These are phyloP conservation scores for Penicillium verrucosum DNA, from an alignment of 2,329 filamentous ascomycete genomes.

Conservation along the genomic window DNA sequence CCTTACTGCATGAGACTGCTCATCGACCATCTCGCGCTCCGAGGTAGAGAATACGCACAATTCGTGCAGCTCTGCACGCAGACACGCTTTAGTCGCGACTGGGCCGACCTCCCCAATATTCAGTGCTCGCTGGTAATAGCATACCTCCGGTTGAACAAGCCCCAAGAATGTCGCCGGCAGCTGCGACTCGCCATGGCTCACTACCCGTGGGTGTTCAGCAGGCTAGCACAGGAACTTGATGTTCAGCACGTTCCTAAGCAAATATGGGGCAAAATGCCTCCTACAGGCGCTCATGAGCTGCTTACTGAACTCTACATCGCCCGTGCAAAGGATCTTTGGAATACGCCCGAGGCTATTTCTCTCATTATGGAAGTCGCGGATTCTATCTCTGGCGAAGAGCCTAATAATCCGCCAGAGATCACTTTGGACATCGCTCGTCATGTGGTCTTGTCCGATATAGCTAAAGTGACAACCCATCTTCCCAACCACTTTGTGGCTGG, in stretches of 20 bases:
- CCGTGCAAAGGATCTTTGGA: conserved; percentile 80
- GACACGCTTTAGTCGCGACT: conserved; percentile 49
- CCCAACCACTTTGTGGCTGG: conserved; percentile 63
- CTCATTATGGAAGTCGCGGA: conserved; percentile 69
- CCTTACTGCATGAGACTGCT: conserved; percentile 79
- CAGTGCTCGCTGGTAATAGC: conserved; percentile 75
- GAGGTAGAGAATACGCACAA: conserved; percentile 71
- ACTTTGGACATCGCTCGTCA: conserved; percentile 65
- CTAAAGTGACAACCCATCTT: conserved; percentile 65
- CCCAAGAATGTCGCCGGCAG: conserved; percentile 60
- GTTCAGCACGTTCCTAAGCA: conserved; percentile 71
- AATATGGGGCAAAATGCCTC: conserved; percentile 75
- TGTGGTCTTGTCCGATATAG: conserved; percentile 72
- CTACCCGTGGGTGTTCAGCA: conserved; percentile 80
- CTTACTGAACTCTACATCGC: conserved; percentile 72
- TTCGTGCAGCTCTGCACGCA: conserved; percentile 66
- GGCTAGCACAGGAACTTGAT: conserved; percentile 75
- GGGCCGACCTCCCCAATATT: conserved; percentile 64
- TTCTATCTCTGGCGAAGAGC: conserved; percentile 45
- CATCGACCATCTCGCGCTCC: conserved; percentile 80
- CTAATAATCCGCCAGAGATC: conserved; percentile 47
- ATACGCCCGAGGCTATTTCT: conserved; percentile 66
- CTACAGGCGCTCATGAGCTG: conserved; percentile 63
- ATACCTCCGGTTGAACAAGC: conserved; percentile 66
- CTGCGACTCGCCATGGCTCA: conserved; percentile 66